Evolutionary conservation across 169 alveolate genomes (phyloP).

Genomic region (Eimeria zaria): DNA sequence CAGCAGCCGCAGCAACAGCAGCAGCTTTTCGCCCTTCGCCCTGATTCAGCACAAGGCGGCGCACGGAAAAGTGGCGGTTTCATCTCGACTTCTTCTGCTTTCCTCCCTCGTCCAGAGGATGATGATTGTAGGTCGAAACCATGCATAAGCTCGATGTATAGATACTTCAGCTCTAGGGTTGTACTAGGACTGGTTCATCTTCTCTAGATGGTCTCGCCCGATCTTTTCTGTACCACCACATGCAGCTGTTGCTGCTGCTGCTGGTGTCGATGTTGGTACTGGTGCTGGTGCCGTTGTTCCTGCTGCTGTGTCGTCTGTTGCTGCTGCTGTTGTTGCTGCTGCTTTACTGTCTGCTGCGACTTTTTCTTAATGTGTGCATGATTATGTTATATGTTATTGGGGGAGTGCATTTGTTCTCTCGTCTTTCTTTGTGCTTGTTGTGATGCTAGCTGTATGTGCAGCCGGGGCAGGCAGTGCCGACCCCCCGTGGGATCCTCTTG

Average conservation of each 20-base stretch:
- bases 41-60: neutral
- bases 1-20: neutral
- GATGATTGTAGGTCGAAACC: neutral
- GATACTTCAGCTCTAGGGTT: too few relatives aligned
- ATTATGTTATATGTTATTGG: neutral
- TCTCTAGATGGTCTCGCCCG: too few relatives aligned
- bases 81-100: neutral
- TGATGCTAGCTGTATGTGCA: neutral
- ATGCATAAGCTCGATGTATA: too few relatives aligned
- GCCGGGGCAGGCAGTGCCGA: conserved; percentile 4
- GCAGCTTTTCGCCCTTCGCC: neutral
- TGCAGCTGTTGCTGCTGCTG: too few relatives aligned
- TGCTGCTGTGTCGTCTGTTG: too few relatives aligned
- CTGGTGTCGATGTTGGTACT: too few relatives aligned
- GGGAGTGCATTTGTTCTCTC: neutral
- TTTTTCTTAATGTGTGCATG: neutral
- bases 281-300: too few relatives aligned
- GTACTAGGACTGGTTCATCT: too few relatives aligned
- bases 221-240: too few relatives aligned
- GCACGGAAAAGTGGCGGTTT: neutral
- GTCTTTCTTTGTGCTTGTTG: conserved; percentile 20
- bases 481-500: conserved; percentile 33
- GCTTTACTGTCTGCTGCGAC: neutral
- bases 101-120: neutral
- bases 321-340: too few relatives aligned